A percentile compares a stretch with the other conserved stretches of the same genome.
Evolutionary conservation across 1,284 basidiomycete species (phyloP).

Genomic region (Malassezia equina): DNA sequence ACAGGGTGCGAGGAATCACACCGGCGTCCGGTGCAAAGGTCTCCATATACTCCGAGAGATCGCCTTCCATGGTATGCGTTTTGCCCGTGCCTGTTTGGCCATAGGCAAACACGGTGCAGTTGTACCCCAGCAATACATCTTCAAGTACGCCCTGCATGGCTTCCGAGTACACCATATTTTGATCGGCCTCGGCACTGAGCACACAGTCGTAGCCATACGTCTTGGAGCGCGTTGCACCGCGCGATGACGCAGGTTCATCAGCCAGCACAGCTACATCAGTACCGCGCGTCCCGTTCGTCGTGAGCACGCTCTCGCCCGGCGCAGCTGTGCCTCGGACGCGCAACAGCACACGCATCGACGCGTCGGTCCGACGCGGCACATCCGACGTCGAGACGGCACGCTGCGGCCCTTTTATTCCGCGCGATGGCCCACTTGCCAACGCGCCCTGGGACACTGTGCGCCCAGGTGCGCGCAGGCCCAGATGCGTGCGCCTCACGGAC

Average conservation of each 20-base stretch:
- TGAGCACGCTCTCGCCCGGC: neutral
- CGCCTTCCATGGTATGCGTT: constrained; percentile 56
- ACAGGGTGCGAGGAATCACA: constrained; percentile 92
- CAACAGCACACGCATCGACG: constrained; percentile 45
- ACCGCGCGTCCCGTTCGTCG: constrained; percentile 10
- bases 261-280: neutral
- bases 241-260: neutral
- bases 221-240: constrained; percentile 25
- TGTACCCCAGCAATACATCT: constrained; percentile 88
- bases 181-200: constrained; percentile 93
- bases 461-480: constrained; percentile 8
- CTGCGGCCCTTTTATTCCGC: neutral
- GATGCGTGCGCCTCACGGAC: constrained; percentile 9
- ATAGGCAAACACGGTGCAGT: constrained; percentile 96
- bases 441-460: constrained; percentile 8
- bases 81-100: constrained; percentile 98
- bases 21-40: constrained; percentile 82
- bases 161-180: constrained; percentile 83
- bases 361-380: constrained; percentile 17
- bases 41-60: constrained; percentile 53
- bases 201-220: constrained; percentile 50
- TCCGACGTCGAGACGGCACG: neutral
- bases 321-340: constrained; percentile 23
- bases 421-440: neutral
- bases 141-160: constrained; percentile 86